Base-by-base conservation (phyloP, 2,329 filamentous ascomycete species). In the Gyromitra esculenta region DNA sequence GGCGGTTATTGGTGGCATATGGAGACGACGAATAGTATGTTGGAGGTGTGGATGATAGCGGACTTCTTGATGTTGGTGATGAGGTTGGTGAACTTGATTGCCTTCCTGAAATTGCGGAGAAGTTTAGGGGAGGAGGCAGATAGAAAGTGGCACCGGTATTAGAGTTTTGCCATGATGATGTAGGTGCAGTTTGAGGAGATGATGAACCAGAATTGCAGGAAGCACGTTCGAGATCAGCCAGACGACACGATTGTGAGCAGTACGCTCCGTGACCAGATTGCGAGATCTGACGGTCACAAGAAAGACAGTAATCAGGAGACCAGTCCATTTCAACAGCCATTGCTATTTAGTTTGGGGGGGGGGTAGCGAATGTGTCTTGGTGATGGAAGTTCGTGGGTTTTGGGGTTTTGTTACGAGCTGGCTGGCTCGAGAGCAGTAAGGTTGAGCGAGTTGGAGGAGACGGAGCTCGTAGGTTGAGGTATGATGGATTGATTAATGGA, bases 261-360 rank as follows among this genome's bases (percentile, higher is more conserved):
- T 97, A 97, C 80, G 92, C 90, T 78, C 90, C 90, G 77, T 84
- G 83, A 73, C 90, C 90, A 79, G 92, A 89, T 64, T 76, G 72
- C 8, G 68, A 76, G 77, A 92, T 94, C 85, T 96, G 92, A 85
- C 91, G 91, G 86, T 97, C 94, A 87, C 94, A 97, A 86, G 92
- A 90, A 81, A 97, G 90, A 87, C 94, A 97, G 88, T 93, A 97
- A 85, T 96, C 91, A 84, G 92, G 92, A 81, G 92, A 92, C 93
- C 94, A 97, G 82, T 86, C 85, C 85, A 87, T 86, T 78, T 64
- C 63, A 57, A 65, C 71, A 37, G 59, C 62, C 31, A 64, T 65
- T 72, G 64, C 62, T 72, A 41, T 74, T 50, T 21, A 41, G 4
- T 9, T 64, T 52, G 1, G 15, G 18, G 21, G 21, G 56, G 18